phyloP scores from a whole-genome alignment of 148 eudicot genomes.

The Rhododendron molle region DNA sequence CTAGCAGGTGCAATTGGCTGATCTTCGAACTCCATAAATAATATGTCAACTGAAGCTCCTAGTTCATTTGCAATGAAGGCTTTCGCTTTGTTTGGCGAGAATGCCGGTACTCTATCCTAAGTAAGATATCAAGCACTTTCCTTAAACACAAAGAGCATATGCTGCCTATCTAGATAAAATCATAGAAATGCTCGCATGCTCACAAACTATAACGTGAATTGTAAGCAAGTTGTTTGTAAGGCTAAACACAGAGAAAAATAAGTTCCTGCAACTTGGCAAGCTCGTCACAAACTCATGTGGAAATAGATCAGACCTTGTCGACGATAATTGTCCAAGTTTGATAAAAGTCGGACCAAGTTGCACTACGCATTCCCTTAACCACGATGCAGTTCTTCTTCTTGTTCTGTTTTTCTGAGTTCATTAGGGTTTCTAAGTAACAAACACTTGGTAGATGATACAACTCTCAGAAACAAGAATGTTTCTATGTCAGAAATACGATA shows the following conservation, averaged over 20 bases:
- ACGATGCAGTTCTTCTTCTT: conserved; percentile 75
- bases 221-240: neutral
- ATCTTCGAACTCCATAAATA: conserved; percentile 87
- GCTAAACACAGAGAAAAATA: neutral
- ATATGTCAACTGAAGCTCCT: conserved; percentile 72
- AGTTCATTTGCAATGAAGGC: conserved; percentile 67
- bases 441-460: neutral
- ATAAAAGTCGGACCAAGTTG: conserved; percentile 99
- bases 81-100: conserved; percentile 76
- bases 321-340: conserved; percentile 85
- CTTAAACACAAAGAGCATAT: conserved; percentile 1
- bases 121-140: conserved; percentile 20
- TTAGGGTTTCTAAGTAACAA: no score
- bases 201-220: neutral
- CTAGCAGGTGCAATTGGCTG: conserved; percentile 97
- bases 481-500: neutral
- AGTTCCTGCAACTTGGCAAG: conserved; percentile 94
- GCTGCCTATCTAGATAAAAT: neutral
- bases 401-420: conserved; percentile 50
- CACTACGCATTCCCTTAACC: conserved; percentile 83
- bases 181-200: neutral
- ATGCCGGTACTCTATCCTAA: conserved; percentile 97
- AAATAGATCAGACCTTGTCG: conserved; percentile 94
- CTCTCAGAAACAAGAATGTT: neutral
- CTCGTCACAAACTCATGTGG: conserved; percentile 89